Evolutionary conservation across 148 eudicot species (phyloP), one percentile per base, ranked within the genome.

Genomic region (Silene conica): DNA sequence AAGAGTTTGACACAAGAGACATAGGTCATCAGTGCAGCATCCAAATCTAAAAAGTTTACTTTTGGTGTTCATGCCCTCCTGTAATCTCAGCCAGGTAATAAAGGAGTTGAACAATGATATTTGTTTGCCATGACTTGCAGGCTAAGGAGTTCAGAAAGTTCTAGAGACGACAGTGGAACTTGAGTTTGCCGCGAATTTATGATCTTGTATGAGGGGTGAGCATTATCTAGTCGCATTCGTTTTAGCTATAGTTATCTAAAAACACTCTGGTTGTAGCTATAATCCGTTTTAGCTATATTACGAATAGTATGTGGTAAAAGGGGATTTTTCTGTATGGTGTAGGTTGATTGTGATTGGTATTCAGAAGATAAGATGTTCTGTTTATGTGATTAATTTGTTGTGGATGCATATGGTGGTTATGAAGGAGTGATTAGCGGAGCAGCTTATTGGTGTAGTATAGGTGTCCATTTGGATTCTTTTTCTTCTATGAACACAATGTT

Each of bases 141-240:
- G n/a, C n/a, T n/a, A n/a, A n/a, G n/a, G n/a, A n/a, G n/a, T n/a
- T n/a, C n/a, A n/a, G n/a, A n/a, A n/a, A n/a, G n/a, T n/a, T n/a
- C n/a, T n/a, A n/a, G n/a, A n/a, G n/a, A n/a, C n/a, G n/a, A n/a
- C n/a, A n/a, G n/a, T n/a, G n/a, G n/a, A n/a, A n/a, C n/a, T n/a
- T n/a, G n/a, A n/a, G n/a, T n/a, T n/a, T n/a, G n/a, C n/a, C n/a
- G n/a, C n/a, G n/a, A n/a, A n/a, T n/a, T n/a, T n/a, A n/a, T n/a
- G n/a, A 77, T 81, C 82, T 82, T 81, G 84, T 80, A 84, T 78
- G 86, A 81, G 83, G 83, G 80, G 78, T 81, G 77, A 77, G 73
- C 75, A 59, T 81, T 79, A 80, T 83, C 83, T 83, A 80, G 83
- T 78, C 74, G 45, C 57, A 58, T 66, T 72, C 69, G 34, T 64